Base-by-base conservation (phyloP, 2,329 filamentous ascomycete species). In the Aspergillus viridinutans region DNA sequence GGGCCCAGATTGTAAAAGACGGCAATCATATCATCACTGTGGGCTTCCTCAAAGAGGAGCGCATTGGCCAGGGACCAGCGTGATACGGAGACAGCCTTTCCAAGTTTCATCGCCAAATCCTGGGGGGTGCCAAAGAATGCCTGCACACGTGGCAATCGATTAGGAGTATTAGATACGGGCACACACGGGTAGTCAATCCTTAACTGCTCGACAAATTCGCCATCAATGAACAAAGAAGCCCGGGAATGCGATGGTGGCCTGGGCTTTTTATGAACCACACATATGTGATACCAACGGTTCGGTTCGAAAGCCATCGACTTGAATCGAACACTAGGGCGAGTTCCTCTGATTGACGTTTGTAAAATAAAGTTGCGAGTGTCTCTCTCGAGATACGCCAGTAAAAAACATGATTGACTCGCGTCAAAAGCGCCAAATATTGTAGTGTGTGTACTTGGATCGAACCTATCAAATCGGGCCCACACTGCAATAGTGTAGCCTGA, bases 351-450 rank as follows among this genome's bases (percentile, higher is more conserved):
- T 20, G 94, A 97, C 7, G 95, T 97, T 75, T 99, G 94, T 5
- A 99, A 79, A 64, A 99, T 99, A 64, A 99, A 89, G 74, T 96
- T 94, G 59, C 85, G 90, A 1, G 91, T 96, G 71, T 97, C 92
- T 69, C 89, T 92, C 72, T 99, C 95, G 42, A 99, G 81, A 69
- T 99, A 99, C 58, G 92, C 87, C 64, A 99, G 85, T 38, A 99
- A 78, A 68, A 99, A 99, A 73, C 94, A 99, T 4, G 90, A 91
- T 72, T 97, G 93, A 4, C 86, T 91, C 3, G 88, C 82, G 74
- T 99, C 94, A 73, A 95, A 97, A 8, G 94, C 90, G 26, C 94
- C 94, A 72, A 99, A 99, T 14, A 99, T 83, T 0, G 94, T 99
- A 0, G 94, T 99, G 72, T 99, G 94, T 17, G 89, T 87, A 49